phyloP scores from a whole-genome alignment of 2,329 filamentous ascomycete species.

The Epichloe sylvatica region DNA sequence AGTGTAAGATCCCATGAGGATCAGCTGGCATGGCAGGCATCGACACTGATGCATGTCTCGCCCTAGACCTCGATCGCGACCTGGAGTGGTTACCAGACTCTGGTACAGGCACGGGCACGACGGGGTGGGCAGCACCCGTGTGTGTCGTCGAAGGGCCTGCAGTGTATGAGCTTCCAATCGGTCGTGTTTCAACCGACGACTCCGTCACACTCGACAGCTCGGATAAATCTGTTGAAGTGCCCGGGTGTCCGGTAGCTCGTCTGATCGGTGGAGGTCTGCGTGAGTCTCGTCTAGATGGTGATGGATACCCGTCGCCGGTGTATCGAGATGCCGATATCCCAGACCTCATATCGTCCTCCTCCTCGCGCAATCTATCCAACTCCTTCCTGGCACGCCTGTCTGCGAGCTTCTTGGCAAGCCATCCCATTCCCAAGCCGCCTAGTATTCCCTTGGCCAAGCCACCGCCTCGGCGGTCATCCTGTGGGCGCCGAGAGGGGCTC shows the following conservation, averaged over 20 bases:
- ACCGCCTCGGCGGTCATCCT: constrained; percentile 28
- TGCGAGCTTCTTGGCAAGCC: constrained; percentile 51
- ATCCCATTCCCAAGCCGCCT: constrained; percentile 52
- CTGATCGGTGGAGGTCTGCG: constrained; percentile 18
- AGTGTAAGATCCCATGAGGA: constrained; percentile 28
- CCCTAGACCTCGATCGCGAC: constrained; percentile 24
- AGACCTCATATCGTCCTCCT: constrained; percentile 45
- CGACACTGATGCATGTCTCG: constrained; percentile 24
- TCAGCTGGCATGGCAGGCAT: constrained; percentile 45
- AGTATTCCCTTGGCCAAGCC: constrained; percentile 43
- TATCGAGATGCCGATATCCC: constrained; percentile 50
- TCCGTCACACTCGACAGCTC: constrained; percentile 23
- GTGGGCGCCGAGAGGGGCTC: constrained; percentile 46
- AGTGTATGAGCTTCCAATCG: constrained; percentile 14
- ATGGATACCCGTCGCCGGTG: constrained; percentile 52
- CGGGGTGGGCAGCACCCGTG: constrained; percentile 11
- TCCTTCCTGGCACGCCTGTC: constrained; percentile 36
- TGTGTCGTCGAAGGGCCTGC: constrained; percentile 8
- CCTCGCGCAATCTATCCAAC: constrained; percentile 30
- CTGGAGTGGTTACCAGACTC: constrained; percentile 14
- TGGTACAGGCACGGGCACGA: constrained; percentile 7
- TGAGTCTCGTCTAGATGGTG: constrained; percentile 27
- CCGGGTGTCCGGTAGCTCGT: constrained; percentile 17
- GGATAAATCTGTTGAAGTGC: constrained; percentile 14
- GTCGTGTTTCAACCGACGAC: constrained; percentile 20